A percentile compares a stretch with the other conserved stretches of the same genome.
phyloP scores from a whole-genome alignment of 2,329 filamentous ascomycete genomes.

The Metarhizium guizhouense region DNA sequence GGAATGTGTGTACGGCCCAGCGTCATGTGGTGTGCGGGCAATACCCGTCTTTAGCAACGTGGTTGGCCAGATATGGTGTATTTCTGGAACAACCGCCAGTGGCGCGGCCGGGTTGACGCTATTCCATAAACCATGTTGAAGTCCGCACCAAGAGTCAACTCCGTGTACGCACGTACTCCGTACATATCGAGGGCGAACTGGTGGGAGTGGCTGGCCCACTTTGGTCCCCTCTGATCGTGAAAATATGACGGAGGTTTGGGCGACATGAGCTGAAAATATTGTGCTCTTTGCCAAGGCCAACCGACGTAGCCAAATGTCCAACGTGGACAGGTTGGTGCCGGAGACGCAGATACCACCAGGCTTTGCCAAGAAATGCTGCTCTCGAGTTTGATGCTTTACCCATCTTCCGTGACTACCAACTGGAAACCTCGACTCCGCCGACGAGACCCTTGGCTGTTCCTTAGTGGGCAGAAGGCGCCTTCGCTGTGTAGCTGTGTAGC shows the following conservation, averaged over 20 bases:
- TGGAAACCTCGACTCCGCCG: not conserved
- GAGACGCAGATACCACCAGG: no score
- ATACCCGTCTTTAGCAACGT: slow-evolving; percentile 5
- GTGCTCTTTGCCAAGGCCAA: not conserved
- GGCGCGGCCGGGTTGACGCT: slow-evolving; percentile 14
- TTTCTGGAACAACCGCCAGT: slow-evolving; percentile 27
- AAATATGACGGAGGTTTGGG: not conserved
- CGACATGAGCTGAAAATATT: not conserved
- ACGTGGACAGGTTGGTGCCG: no score
- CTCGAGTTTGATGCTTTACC: not conserved
- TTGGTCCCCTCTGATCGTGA: not conserved
- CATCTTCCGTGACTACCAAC: not conserved
- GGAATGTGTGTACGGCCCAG: not conserved
- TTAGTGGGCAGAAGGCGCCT: no score
- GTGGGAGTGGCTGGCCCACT: not conserved
- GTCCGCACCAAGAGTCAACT: no score
- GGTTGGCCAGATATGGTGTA: slow-evolving; percentile 16
- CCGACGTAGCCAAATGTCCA: not conserved
- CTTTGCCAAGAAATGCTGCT: not conserved
- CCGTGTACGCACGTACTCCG: no score
- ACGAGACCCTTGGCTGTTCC: no score
- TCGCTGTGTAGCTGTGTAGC: no score
- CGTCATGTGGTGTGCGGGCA: slow-evolving; percentile 10
- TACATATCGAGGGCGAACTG: not conserved
- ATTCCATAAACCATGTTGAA: not conserved